Conservation (phyloP, 129 eudicot species). For the Ambrosia artemisiifolia region DNA sequence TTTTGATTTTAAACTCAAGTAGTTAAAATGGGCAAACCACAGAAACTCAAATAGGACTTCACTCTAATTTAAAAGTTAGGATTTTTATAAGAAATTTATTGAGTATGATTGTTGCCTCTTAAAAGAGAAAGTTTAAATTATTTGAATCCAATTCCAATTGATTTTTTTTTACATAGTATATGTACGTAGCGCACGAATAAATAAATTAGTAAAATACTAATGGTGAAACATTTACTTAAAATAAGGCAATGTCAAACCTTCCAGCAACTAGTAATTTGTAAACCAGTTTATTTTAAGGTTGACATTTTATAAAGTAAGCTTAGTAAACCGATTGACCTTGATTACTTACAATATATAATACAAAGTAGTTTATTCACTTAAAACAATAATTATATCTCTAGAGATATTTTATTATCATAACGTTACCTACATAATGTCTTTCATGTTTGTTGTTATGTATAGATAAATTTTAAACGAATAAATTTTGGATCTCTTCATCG, state of each 20-base stretch:
- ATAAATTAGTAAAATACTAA: neutral
- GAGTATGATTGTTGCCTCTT: too few relatives aligned
- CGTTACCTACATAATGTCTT: neutral
- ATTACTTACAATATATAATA: neutral
- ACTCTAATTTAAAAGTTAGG: too few relatives aligned
- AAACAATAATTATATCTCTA: neutral
- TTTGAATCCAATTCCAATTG: too few relatives aligned
- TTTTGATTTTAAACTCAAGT: too few relatives aligned
- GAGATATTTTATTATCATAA: neutral
- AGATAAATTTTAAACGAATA: neutral
- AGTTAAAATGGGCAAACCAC: too few relatives aligned
- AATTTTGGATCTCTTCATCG: neutral
- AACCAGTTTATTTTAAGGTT: constrained; percentile 9
- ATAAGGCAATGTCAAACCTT: constrained; percentile 6
- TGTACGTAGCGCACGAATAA: neutral
- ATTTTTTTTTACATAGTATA: too few relatives aligned
- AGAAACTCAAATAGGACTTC: too few relatives aligned
- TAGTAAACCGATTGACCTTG: neutral
- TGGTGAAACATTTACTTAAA: neutral
- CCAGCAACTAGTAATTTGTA: constrained; percentile 10
- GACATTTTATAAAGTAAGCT: constrained; percentile 1
- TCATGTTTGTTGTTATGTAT: neutral
- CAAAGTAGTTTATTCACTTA: neutral
- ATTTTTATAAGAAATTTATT: too few relatives aligned
- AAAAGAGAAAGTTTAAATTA: too few relatives aligned